Conservation (phyloP, 2,329 filamentous ascomycete genomes). For the Remersonia thermophila region DNA sequence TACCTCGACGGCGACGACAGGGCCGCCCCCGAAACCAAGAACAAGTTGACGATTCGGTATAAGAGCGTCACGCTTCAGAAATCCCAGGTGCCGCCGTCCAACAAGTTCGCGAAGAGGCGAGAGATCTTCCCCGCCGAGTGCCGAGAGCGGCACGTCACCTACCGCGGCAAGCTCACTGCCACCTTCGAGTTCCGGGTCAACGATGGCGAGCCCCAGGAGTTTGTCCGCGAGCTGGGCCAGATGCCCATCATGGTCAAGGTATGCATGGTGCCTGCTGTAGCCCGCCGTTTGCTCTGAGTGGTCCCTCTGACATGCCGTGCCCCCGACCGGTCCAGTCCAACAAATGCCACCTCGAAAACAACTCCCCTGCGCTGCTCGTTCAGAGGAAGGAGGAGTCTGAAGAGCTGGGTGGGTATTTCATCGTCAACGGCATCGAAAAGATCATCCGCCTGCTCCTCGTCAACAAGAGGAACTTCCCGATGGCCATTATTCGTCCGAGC, state of each 20-base stretch:
- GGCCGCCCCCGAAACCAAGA: slow-evolving; percentile 46
- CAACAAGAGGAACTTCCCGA: slow-evolving; percentile 83
- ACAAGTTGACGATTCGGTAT: slow-evolving; percentile 65
- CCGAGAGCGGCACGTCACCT: slow-evolving; percentile 84
- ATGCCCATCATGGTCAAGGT: slow-evolving; percentile 91
- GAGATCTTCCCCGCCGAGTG: slow-evolving; percentile 88
- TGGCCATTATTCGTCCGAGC: slow-evolving; percentile 84
- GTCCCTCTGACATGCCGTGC: slow-evolving; percentile 16
- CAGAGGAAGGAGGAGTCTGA: slow-evolving; percentile 88
- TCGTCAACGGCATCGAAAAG: slow-evolving; percentile 96
- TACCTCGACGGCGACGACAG: slow-evolving; percentile 73
- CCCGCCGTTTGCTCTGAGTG: not conserved
- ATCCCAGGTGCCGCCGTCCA: slow-evolving; percentile 62
- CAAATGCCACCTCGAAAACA: slow-evolving; percentile 77
- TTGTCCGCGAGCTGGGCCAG: slow-evolving; percentile 73
- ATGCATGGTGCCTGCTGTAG: slow-evolving; percentile 26
- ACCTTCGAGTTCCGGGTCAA: slow-evolving; percentile 81
- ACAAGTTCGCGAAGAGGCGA: slow-evolving; percentile 73
- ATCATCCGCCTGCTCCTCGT: slow-evolving; percentile 86
- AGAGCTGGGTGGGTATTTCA: slow-evolving; percentile 91
- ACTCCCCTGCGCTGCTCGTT: slow-evolving; percentile 72
- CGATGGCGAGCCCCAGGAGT: slow-evolving; percentile 70
- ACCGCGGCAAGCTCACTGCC: slow-evolving; percentile 74
- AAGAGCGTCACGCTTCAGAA: slow-evolving; percentile 76
- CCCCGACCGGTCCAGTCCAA: slow-evolving; percentile 51